These are phyloP conservation scores for Hypoxylon fragiforme DNA, from an alignment of 495 filamentous ascomycete genomes.

Conservation along the genomic window DNA sequence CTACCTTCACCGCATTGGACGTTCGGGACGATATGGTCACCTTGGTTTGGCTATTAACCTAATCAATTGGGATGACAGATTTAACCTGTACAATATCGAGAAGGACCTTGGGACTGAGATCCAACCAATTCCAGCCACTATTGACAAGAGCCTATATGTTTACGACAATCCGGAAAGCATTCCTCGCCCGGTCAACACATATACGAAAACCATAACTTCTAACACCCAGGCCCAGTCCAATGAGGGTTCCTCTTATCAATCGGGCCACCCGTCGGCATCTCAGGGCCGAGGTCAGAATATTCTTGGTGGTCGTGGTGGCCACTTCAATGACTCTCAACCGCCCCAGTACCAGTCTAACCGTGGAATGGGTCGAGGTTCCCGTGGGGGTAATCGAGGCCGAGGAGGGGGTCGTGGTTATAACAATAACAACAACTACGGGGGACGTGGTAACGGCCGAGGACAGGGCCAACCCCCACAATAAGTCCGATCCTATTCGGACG, in stretches of 20 bases:
- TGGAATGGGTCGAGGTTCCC: constrained; percentile 42
- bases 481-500: constrained; percentile 15
- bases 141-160: constrained; percentile 98
- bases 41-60: constrained; percentile 97
- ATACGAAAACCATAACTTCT: constrained; percentile 27
- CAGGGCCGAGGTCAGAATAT: constrained; percentile 29
- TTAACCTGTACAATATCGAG: constrained; percentile 98
- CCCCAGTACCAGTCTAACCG: constrained; percentile 46
- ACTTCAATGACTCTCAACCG: constrained; percentile 31
- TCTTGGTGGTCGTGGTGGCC: constrained; percentile 22
- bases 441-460: constrained; percentile 50
- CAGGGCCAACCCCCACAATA: constrained; percentile 39
- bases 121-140: constrained; percentile 86
- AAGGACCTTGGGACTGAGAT: constrained; percentile 97
- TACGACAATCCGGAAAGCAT: constrained; percentile 96
- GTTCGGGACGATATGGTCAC: constrained; percentile 96
- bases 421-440: constrained; percentile 37
- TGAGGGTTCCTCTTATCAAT: constrained; percentile 21
- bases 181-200: constrained; percentile 69
- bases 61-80: constrained; percentile 99
- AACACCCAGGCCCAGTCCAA: constrained; percentile 37
- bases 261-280: constrained; percentile 16
- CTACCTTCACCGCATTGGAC: constrained; percentile 97
- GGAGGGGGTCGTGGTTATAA: constrained; percentile 43
- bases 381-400: constrained; percentile 42